Conservation (phyloP, 257 asterid genomes). For the Gentiana macrophylla region DNA sequence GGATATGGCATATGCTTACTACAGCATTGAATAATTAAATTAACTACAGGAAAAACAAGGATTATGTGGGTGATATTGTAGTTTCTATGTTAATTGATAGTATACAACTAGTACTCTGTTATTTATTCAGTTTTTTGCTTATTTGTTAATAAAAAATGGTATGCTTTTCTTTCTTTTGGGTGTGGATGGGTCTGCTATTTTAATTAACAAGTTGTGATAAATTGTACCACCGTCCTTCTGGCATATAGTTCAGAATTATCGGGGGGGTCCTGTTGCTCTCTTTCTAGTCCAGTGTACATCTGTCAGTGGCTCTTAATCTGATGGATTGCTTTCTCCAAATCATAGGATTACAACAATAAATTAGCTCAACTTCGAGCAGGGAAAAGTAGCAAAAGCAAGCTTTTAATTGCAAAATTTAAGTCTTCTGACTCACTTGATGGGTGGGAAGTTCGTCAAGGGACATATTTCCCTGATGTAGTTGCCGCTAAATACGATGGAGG, state of each 20-base stretch:
- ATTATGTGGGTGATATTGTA: too few species aligned
- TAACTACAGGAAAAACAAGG: too few species aligned
- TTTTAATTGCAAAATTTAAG: constrained; percentile 75
- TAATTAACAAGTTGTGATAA: not conserved
- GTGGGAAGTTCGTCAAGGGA: constrained; percentile 91
- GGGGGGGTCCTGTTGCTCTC: too few species aligned
- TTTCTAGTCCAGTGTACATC: not conserved
- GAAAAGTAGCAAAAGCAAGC: constrained; percentile 99
- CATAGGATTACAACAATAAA: constrained; percentile 80
- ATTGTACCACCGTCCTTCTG: not conserved
- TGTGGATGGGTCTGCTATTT: too few species aligned
- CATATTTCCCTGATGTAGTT: constrained; percentile 75
- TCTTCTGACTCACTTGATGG: constrained; percentile 66
- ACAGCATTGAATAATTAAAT: too few species aligned
- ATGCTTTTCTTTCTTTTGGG: too few species aligned
- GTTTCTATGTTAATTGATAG: too few species aligned
- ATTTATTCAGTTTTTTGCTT: too few species aligned
- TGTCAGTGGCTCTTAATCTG: not conserved
- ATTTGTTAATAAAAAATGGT: too few species aligned
- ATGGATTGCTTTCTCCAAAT: not conserved
- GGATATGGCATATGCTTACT: too few species aligned
- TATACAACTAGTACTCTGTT: too few species aligned
- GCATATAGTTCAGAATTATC: not conserved
- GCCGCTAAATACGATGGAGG: constrained; percentile 89
- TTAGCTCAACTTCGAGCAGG: constrained; percentile 95